Conservation (phyloP, 495 filamentous ascomycete species). For the Peziza echinospora region DNA sequence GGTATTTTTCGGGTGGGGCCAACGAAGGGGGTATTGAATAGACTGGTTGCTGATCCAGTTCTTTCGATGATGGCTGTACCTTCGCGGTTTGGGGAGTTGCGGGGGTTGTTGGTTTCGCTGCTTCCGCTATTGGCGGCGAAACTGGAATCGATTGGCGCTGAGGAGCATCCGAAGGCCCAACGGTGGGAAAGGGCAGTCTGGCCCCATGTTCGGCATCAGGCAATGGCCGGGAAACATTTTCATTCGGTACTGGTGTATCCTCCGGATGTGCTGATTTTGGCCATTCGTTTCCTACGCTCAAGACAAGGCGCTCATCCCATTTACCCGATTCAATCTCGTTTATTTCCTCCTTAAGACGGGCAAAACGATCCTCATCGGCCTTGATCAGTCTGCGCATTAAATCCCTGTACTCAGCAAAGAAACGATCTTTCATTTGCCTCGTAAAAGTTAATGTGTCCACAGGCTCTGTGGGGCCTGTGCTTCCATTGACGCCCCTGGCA, state of each 20-base stretch:
- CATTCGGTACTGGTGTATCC: not conserved
- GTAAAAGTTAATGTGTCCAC: not conserved
- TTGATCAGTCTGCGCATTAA: slow-evolving; percentile 44
- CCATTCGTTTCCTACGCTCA: slow-evolving; percentile 8
- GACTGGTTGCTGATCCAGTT: not conserved
- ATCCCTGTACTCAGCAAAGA: slow-evolving; percentile 55
- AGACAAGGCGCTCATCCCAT: slow-evolving; percentile 24
- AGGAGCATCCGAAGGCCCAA: no score
- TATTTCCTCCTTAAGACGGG: slow-evolving; percentile 41
- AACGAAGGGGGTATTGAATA: not conserved
- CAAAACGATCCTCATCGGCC: slow-evolving; percentile 49
- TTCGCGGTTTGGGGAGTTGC: slow-evolving; percentile 5
- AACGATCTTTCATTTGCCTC: slow-evolving; percentile 34
- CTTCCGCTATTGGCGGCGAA: not conserved
- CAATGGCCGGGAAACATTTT: no score
- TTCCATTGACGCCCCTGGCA: slow-evolving; percentile 18
- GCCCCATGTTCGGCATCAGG: no score
- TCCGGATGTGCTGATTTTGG: not conserved
- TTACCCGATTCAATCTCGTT: slow-evolving; percentile 40
- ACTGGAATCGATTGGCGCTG: slow-evolving; percentile 2
- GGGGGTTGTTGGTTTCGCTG: not conserved
- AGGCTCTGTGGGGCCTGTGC: slow-evolving; percentile 2
- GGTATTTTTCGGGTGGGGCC: no score
- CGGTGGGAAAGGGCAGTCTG: no score
- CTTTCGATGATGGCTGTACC: not conserved